Evolutionary conservation across 2,329 filamentous ascomycete genomes (phyloP).

Genomic region (Hypoxylon rubiginosum): DNA sequence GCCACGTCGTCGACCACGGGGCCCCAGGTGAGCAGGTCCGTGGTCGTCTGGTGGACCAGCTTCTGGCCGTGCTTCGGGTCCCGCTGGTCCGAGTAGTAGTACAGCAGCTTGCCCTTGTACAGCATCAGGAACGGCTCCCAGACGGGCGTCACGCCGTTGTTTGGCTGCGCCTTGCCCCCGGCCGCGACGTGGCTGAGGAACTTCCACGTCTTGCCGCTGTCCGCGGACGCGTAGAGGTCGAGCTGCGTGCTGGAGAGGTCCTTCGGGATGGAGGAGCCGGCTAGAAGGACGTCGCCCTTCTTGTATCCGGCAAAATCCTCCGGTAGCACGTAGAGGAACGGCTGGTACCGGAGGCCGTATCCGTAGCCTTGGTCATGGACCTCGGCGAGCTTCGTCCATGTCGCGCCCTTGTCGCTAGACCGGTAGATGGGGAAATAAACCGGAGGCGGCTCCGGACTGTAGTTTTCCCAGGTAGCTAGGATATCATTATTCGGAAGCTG

Average conservation of each 20-base stretch:
- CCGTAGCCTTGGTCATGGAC: constrained; percentile 74
- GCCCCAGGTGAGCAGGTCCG: constrained; percentile 72
- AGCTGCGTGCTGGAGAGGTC: constrained; percentile 75
- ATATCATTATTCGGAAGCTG: constrained; percentile 62
- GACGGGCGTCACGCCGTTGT: constrained; percentile 76
- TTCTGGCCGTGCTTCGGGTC: constrained; percentile 74
- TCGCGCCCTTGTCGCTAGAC: constrained; percentile 67
- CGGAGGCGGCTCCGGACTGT: constrained; percentile 67
- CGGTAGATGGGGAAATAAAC: constrained; percentile 68
- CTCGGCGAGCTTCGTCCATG: constrained; percentile 73
- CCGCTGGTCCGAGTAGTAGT: constrained; percentile 80
- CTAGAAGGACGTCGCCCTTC: constrained; percentile 73
- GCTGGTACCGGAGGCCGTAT: constrained; percentile 77
- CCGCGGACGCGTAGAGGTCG: constrained; percentile 75
- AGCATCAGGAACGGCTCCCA: constrained; percentile 79
- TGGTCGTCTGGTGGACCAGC: constrained; percentile 73
- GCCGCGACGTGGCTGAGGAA: constrained; percentile 76
- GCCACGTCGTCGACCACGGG: constrained; percentile 72
- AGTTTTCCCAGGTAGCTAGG: constrained; percentile 69
- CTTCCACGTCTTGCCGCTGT: constrained; percentile 73
- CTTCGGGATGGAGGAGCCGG: constrained; percentile 71
- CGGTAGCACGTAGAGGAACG: constrained; percentile 74
- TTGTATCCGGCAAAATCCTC: constrained; percentile 68
- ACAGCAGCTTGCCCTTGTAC: constrained; percentile 70
- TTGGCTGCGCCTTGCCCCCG: constrained; percentile 72